A percentile compares a stretch with the other conserved stretches of the same genome.
Conservation (phyloP, 1,284 basidiomycete species). For the Pholiota adiposa region DNA sequence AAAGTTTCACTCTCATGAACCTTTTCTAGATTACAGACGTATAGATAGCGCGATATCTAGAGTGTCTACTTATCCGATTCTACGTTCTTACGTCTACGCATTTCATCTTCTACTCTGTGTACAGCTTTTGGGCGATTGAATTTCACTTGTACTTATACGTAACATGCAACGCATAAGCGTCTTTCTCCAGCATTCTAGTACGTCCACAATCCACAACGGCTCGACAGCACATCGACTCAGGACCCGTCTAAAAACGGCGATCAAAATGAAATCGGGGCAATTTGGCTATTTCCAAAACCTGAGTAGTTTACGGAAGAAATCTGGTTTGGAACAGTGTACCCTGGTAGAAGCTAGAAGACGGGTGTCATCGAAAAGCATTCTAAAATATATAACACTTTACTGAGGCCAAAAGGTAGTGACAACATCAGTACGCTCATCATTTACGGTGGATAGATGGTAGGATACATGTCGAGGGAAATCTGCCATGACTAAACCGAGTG, state of each 20-base stretch:
- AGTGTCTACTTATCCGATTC: neutral
- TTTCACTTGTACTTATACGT: neutral
- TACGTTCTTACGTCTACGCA: neutral
- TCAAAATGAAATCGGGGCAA: conserved; percentile 4
- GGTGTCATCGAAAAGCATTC: neutral
- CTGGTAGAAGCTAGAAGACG: neutral
- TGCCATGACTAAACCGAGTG: neutral
- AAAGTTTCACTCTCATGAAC: conserved; percentile 35
- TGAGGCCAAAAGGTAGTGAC: neutral
- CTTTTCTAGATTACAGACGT: conserved; percentile 6
- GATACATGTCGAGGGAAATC: neutral
- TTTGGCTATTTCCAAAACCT: neutral
- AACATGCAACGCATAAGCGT: neutral
- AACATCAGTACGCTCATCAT: neutral
- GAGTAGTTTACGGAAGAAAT: neutral
- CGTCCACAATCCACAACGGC: neutral
- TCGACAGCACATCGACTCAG: neutral
- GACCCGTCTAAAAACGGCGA: neutral
- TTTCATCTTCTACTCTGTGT: neutral
- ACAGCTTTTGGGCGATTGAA: neutral
- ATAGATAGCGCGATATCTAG: neutral
- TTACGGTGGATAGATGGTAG: neutral
- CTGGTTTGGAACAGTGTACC: neutral
- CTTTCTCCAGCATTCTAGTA: neutral
- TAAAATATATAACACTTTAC: neutral